Evolutionary conservation across 108 stramenopile species (phyloP), one percentile per base, ranked within the genome.

Genomic region (Stephanodiscus triporus): DNA sequence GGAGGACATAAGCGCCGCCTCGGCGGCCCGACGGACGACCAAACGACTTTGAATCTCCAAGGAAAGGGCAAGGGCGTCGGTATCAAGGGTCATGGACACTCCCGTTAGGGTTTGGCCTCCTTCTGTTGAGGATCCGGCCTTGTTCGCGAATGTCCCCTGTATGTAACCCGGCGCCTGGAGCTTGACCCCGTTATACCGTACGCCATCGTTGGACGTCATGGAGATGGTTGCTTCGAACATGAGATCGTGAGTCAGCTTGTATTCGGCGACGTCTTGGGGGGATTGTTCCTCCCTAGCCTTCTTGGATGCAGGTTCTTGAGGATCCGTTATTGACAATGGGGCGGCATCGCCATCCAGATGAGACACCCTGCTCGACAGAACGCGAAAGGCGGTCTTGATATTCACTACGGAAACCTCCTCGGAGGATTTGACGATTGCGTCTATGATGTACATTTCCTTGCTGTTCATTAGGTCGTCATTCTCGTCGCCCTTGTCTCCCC

Each of bases 151-250:
- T 17, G 85, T 85, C 40, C 91, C 93, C 40, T 87, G 75, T 63
- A 94, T 92, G 23, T 53, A 58, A 40, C 93, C 93, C 20, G 93
- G 93, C 17, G 89, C 93, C 66, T 88, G 84, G 5, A 94, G 73
- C 37, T 83, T 85, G 50, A 94, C 86, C 26, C 76, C 73, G 19
- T 78, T 77, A 40, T 89, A 84, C 10, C 89, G 80, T 17, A 81
- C 89, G 10, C 88, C 90, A 50, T 89, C 83, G 38, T 85, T 82
- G 24, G 66, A 91, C 55, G 78, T 80, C 78, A 61, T 68, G 27
- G 57, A 90, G 49, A 63, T 79, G 48, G 68, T 90, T 58, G 53
- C 79, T 54, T 73, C 86, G 74, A 74, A 76, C 9, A 75, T 83
- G 79, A 82, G 71, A 36, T 66, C 73, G 53, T 82, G 81, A 0